phyloP scores from a whole-genome alignment of 129 eudicot genomes.

The Helichrysum umbraculigerum region DNA sequence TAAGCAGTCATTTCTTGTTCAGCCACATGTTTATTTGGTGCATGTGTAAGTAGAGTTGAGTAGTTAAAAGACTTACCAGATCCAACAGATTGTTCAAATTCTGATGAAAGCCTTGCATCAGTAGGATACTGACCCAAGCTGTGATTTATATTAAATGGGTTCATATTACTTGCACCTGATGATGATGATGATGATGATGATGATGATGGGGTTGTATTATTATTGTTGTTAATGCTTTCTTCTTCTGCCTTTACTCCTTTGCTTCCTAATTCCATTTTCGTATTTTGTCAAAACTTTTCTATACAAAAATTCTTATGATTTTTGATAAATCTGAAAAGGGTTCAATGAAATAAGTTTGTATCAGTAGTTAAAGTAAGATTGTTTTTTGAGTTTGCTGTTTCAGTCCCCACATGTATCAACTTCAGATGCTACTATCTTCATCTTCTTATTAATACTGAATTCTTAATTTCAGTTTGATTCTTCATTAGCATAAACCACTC shows the following conservation, averaged over 20 bases:
- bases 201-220: constrained; percentile 42
- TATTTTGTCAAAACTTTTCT: constrained; percentile 3
- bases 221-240: constrained; percentile 25
- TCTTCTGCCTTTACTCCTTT: constrained; percentile 26
- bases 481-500: constrained; percentile 1
- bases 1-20: constrained; percentile 61
- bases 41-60: constrained; percentile 32
- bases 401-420: constrained; percentile 19
- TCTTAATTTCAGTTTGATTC: constrained; percentile 14
- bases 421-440: background rate
- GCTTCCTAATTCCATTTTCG: constrained; percentile 25
- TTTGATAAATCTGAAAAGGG: constrained; percentile 27
- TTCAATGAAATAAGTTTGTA: background rate
- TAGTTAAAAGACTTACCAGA: constrained; percentile 72
- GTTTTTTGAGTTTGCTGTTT: background rate
- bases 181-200: constrained; percentile 57
- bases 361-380: background rate
- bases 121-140: constrained; percentile 52
- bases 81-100: constrained; percentile 59
- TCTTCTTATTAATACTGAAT: constrained; percentile 1
- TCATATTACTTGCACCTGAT: constrained; percentile 43
- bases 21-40: constrained; percentile 31
- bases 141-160: constrained; percentile 6
- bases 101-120: constrained; percentile 61
- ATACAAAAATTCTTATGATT: constrained; percentile 9